A percentile compares a stretch with the other conserved stretches of the same genome.
Evolutionary conservation across 1,139 yeast genomes (phyloP).

Genomic region (Suhomyces yuchorum): DNA sequence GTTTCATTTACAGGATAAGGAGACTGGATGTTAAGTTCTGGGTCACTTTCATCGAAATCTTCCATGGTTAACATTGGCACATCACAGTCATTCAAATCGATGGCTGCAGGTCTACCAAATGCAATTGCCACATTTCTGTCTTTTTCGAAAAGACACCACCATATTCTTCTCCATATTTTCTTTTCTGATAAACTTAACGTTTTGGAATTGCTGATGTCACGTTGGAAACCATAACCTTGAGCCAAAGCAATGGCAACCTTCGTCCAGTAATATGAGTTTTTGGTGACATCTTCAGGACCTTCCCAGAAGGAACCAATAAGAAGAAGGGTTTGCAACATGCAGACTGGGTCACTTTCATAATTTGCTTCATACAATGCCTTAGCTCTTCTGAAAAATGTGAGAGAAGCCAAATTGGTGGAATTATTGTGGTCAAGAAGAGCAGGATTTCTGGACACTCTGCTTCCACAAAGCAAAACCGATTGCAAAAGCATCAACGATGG

Average conservation of each 20-base stretch:
- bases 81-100: slow-evolving; percentile 75
- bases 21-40: slow-evolving; percentile 42
- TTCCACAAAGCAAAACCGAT: slow-evolving; percentile 69
- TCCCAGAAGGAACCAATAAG: slow-evolving; percentile 76
- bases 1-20: slow-evolving; percentile 51
- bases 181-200: slow-evolving; percentile 43
- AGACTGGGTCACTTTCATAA: slow-evolving; percentile 70
- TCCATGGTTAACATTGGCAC: slow-evolving; percentile 70
- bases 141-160: slow-evolving; percentile 81
- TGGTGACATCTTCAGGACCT: slow-evolving; percentile 76
- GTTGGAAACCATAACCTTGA: slow-evolving; percentile 78
- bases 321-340: slow-evolving; percentile 64
- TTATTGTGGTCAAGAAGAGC: slow-evolving; percentile 58
- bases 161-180: slow-evolving; percentile 66
- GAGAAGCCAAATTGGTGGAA: slow-evolving; percentile 57
- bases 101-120: slow-evolving; percentile 71
- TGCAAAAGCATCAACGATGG: slow-evolving; percentile 72
- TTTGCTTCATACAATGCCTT: slow-evolving; percentile 75
- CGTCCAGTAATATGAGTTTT: slow-evolving; percentile 78
- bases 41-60: slow-evolving; percentile 65
- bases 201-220: slow-evolving; percentile 46
- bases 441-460: slow-evolving; percentile 62
- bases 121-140: slow-evolving; percentile 76
- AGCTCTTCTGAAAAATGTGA: slow-evolving; percentile 74
- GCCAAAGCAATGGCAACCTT: slow-evolving; percentile 73